A percentile compares a stretch with the other conserved stretches of the same genome.
These are phyloP conservation scores for Microbotryum scabiosae DNA, from an alignment of 1,284 basidiomycete species.

Conservation along the genomic window DNA sequence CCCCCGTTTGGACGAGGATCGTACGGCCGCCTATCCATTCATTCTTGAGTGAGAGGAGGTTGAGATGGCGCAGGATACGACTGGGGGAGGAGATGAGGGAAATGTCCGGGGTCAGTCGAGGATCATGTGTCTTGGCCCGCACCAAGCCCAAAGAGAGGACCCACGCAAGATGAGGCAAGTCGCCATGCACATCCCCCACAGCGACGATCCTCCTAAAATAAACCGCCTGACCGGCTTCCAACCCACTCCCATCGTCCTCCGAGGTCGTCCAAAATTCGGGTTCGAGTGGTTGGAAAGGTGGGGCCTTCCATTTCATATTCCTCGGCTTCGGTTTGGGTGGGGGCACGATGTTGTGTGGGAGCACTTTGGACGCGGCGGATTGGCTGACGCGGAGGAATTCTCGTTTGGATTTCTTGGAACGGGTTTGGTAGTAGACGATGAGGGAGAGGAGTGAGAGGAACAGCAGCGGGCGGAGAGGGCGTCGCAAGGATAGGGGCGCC, in stretches of 20 bases:
- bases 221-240: background rate
- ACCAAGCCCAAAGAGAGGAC: too few relatives aligned
- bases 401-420: background rate
- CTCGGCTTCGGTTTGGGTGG: background rate
- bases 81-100: too few relatives aligned
- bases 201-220: conserved; percentile 17
- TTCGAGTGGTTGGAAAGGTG: background rate
- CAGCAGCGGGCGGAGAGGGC: background rate
- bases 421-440: conserved; percentile 3
- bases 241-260: background rate
- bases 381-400: background rate
- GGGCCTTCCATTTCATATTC: background rate
- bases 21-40: conserved; percentile 21
- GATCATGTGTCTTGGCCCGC: too few relatives aligned
- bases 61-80: conserved; percentile 11
- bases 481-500: too few relatives aligned
- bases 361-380: background rate
- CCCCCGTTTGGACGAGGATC: conserved; percentile 39
- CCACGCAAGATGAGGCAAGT: conserved; percentile 6
- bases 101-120: too few relatives aligned
- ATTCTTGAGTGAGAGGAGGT: conserved; percentile 15
- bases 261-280: background rate
- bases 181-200: conserved; percentile 27
- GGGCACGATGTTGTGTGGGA: background rate
- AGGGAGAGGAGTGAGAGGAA: conserved; percentile 1